phyloP scores from a whole-genome alignment of 73 alveolate genomes.

The Symbiodinium natans region DNA sequence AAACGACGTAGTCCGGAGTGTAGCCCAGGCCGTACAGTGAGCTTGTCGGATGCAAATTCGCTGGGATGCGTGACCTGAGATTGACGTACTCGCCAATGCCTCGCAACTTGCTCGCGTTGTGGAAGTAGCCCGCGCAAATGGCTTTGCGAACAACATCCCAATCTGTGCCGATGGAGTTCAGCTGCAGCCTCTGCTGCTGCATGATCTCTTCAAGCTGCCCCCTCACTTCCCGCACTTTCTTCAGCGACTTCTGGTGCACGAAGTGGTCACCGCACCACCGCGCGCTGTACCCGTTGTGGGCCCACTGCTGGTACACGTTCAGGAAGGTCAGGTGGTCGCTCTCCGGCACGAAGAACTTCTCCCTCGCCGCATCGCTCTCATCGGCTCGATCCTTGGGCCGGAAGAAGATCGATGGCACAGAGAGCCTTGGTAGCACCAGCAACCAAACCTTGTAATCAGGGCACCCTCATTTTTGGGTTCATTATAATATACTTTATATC shows the following conservation, averaged over 20 bases:
- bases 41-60: slow-evolving; percentile 99
- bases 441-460: too few relatives aligned
- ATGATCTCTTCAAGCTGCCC: slow-evolving; percentile 93
- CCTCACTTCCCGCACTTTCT: slow-evolving; percentile 97
- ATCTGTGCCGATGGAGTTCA: slow-evolving; percentile 96
- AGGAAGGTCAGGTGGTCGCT: slow-evolving; percentile 99
- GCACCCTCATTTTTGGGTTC: too few relatives aligned
- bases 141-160: slow-evolving; percentile 99
- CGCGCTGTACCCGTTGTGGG: slow-evolving; percentile 95
- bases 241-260: slow-evolving; percentile 99
- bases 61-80: slow-evolving; percentile 99
- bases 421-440: too few relatives aligned
- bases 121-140: slow-evolving; percentile 99
- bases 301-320: slow-evolving; percentile 99
- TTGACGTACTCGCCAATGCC: slow-evolving; percentile 99
- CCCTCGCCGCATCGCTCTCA: slow-evolving; percentile 99
- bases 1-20: slow-evolving; percentile 99
- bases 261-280: slow-evolving; percentile 99
- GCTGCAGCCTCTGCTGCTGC: slow-evolving; percentile 97
- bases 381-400: slow-evolving; percentile 99
- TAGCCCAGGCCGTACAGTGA: slow-evolving; percentile 99
- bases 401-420: slow-evolving; percentile 99
- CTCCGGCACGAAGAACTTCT: slow-evolving; percentile 99
- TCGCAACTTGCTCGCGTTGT: slow-evolving; percentile 99
- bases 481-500: too few relatives aligned